Conservation (phyloP, 192 early-diverging fungal species). For the Fimicolochytrium jonesii region DNA sequence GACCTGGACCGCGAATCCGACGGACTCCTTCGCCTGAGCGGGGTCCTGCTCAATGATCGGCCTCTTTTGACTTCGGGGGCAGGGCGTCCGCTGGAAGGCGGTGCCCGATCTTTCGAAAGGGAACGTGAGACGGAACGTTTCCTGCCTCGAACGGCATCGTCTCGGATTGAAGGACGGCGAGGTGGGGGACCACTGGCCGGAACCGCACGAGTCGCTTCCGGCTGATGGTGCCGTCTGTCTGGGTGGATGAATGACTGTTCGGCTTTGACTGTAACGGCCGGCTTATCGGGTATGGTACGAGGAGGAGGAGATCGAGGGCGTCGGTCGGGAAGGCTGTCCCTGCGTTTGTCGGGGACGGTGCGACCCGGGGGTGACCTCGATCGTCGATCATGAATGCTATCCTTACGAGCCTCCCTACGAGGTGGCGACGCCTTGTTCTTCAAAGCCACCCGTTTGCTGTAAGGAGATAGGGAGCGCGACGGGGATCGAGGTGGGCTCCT, state of each 20-base stretch:
- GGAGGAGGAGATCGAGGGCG: background rate
- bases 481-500: background rate
- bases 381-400: too few relatives aligned
- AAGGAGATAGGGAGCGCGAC: background rate
- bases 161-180: too few relatives aligned
- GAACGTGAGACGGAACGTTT: background rate
- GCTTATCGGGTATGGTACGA: background rate
- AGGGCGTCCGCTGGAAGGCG: background rate
- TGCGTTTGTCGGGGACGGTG: background rate
- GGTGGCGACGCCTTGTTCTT: background rate
- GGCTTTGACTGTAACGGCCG: background rate
- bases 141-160: too few relatives aligned
- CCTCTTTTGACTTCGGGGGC: background rate
- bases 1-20: background rate
- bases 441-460: background rate
- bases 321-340: background rate
- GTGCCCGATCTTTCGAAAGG: background rate
- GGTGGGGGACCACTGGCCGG: background rate
- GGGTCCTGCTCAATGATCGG: background rate
- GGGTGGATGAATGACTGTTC: slow-evolving; percentile 6
- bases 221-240: background rate
- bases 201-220: background rate
- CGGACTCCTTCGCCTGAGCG: background rate
- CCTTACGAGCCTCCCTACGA: too few relatives aligned
- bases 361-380: background rate